Conservation (phyloP, 1,284 basidiomycete species). For the Puccinia hordei region DNA sequence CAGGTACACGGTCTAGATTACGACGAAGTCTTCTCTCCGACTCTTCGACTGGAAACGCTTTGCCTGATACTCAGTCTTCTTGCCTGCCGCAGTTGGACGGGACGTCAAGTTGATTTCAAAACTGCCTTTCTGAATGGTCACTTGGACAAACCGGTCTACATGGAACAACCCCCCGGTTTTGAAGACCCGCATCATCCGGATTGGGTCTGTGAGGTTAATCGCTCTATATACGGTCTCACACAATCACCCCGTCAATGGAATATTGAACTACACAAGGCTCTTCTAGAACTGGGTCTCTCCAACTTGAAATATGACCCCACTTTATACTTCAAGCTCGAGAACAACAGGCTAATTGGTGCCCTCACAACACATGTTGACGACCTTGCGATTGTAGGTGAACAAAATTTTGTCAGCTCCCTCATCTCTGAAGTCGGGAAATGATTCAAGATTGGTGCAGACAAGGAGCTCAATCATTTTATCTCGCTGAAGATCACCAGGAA, state of each 20-base stretch:
- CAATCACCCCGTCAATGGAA: too few relatives aligned
- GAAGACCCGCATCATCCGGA: background rate
- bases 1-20: constrained; percentile 7
- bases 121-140: constrained; percentile 19
- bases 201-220: too few relatives aligned
- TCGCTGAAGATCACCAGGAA: background rate
- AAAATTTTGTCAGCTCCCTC: background rate
- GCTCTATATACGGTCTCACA: too few relatives aligned
- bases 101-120: constrained; percentile 7
- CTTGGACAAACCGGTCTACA: background rate
- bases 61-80: background rate
- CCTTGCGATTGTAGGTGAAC: constrained; percentile 2
- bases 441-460: background rate
- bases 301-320: background rate
- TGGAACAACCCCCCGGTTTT: constrained; percentile 13
- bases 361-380: background rate
- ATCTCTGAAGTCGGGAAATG: background rate
- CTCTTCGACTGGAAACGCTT: constrained; percentile 3
- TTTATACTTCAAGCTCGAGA: background rate
- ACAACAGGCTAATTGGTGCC: background rate
- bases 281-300: too few relatives aligned
- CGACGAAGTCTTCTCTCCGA: constrained; percentile 19
- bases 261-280: too few relatives aligned
- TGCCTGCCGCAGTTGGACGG: background rate
- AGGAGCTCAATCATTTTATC: background rate